Evolutionary conservation across 495 filamentous ascomycete species (phyloP).

Genomic region (Podospora fimiseda): DNA sequence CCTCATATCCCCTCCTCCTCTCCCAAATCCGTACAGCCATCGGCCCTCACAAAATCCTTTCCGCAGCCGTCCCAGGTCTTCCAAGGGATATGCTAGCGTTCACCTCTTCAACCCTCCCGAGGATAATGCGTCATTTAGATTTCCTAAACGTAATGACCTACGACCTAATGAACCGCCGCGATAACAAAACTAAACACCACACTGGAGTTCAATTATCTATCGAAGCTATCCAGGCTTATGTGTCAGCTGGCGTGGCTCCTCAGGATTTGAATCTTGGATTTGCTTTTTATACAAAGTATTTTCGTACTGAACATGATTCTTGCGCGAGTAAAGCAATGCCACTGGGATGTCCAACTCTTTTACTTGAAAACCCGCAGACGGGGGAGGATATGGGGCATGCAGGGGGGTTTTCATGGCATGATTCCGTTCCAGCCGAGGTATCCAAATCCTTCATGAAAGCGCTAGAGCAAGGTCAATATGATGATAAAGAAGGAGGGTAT

Average conservation of each 20-base stretch:
- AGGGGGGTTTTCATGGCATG: constrained; percentile 56
- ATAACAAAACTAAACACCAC: constrained; percentile 61
- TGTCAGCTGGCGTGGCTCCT: constrained; percentile 48
- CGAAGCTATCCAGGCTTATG: constrained; percentile 53
- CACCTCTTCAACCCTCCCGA: constrained; percentile 53
- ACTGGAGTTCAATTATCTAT: constrained; percentile 52
- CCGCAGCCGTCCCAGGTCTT: constrained; percentile 65
- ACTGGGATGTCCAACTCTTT: constrained; percentile 56
- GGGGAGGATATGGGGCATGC: constrained; percentile 59
- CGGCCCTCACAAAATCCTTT: constrained; percentile 55
- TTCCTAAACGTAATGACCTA: constrained; percentile 79
- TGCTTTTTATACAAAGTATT: constrained; percentile 71
- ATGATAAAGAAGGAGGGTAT: constrained; percentile 55
- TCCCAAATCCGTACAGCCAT: constrained; percentile 53
- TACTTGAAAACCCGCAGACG: constrained; percentile 57
- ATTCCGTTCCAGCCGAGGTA: constrained; percentile 41
- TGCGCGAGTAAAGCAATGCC: constrained; percentile 41
- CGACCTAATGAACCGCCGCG: constrained; percentile 71
- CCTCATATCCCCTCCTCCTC: constrained; percentile 59
- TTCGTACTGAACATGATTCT: constrained; percentile 49
- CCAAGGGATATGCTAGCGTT: constrained; percentile 67
- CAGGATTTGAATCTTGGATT: constrained; percentile 65
- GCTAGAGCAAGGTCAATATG: constrained; percentile 47
- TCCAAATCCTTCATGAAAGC: constrained; percentile 47
- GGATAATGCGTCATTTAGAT: constrained; percentile 59